Conservation (phyloP, 768 basidiomycete species). For the Neoboletus magnificus region DNA sequence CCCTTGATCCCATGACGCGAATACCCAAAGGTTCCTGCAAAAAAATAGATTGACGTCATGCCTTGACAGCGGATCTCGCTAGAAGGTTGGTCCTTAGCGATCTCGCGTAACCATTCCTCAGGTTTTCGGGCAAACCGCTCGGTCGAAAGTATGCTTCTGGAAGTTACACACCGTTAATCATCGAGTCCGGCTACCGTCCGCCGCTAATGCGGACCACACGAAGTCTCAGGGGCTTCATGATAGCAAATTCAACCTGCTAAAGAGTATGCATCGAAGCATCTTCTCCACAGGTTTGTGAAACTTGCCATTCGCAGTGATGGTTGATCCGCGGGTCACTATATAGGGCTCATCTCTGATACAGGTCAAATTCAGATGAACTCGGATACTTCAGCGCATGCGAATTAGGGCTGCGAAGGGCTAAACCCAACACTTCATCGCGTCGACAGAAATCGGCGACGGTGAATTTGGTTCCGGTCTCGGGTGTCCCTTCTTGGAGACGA, state of each 20-base stretch:
- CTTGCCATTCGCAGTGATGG: neutral
- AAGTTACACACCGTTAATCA: neutral
- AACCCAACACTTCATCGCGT: neutral
- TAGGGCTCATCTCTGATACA: neutral
- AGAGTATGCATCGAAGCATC: neutral
- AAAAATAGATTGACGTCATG: conserved; percentile 19
- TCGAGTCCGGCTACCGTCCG: neutral
- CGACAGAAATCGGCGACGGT: neutral
- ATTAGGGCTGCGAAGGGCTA: neutral
- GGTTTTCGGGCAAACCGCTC: neutral
- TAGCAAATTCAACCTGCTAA: neutral
- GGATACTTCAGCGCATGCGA: neutral
- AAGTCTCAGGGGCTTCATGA: neutral
- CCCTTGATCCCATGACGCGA: neutral
- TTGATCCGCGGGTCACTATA: neutral
- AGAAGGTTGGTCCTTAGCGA: neutral
- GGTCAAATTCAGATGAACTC: neutral
- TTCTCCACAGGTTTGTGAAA: neutral
- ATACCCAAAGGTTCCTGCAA: neutral
- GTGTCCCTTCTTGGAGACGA: neutral
- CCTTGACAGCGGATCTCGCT: neutral
- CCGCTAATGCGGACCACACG: neutral
- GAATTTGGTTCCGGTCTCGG: neutral
- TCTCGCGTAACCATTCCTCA: neutral
- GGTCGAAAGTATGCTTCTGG: neutral